phyloP scores from a whole-genome alignment of 2,329 filamentous ascomycete species.

The Fusarium chlamydosporum region DNA sequence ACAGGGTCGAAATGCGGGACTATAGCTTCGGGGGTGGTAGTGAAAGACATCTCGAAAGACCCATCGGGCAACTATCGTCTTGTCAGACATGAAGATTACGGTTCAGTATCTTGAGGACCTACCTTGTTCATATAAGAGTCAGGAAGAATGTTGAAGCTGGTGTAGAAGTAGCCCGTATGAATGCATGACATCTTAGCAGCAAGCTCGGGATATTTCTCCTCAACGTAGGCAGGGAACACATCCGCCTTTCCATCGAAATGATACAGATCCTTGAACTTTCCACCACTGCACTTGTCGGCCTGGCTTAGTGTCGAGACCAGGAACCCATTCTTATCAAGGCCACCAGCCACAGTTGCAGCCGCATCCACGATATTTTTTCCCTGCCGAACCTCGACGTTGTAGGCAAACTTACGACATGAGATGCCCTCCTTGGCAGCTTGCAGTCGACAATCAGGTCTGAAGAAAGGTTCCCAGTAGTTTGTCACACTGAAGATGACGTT shows the following conservation, averaged over 20 bases:
- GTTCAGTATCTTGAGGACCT: neutral
- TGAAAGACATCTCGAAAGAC: constrained; percentile 63
- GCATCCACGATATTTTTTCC: constrained; percentile 67
- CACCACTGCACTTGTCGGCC: constrained; percentile 62
- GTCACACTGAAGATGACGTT: constrained; percentile 69
- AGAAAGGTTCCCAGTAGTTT: constrained; percentile 68
- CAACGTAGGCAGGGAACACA: constrained; percentile 63
- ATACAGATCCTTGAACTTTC: constrained; percentile 64
- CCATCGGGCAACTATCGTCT: constrained; percentile 56
- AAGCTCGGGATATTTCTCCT: constrained; percentile 59
- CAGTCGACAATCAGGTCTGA: constrained; percentile 59
- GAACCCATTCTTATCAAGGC: constrained; percentile 63
- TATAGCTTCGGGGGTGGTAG: constrained; percentile 56
- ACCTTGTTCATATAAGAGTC: constrained; percentile 64
- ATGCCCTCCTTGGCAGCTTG: constrained; percentile 58
- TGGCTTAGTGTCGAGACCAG: constrained; percentile 67
- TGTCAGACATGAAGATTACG: neutral
- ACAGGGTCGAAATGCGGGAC: constrained; percentile 63
- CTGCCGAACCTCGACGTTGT: constrained; percentile 62
- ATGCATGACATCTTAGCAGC: constrained; percentile 66
- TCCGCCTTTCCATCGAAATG: constrained; percentile 69
- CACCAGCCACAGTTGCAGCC: constrained; percentile 58
- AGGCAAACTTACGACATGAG: constrained; percentile 61
- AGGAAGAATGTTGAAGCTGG: constrained; percentile 63
- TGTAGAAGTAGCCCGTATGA: constrained; percentile 65